Conservation (phyloP, 2,329 filamentous ascomycete genomes). For the Alternaria gaisen region DNA sequence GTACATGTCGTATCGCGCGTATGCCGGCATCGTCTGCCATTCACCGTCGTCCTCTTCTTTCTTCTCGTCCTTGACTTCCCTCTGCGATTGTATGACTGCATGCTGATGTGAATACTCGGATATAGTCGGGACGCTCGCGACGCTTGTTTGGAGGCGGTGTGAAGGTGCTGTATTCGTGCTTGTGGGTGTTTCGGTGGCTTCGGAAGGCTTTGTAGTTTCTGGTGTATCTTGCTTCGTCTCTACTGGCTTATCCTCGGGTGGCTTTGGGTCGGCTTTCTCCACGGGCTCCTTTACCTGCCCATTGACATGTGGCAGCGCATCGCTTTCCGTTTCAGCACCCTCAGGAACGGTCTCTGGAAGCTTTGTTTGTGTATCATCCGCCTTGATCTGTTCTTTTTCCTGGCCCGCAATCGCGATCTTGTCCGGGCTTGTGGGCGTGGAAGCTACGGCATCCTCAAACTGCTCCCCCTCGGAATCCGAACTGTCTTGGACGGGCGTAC, state of each 20-base stretch:
- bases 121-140: slow-evolving; percentile 41
- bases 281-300: slow-evolving; percentile 21
- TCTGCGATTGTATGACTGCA: slow-evolving; percentile 63
- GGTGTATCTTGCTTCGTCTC: slow-evolving; percentile 10
- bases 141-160: slow-evolving; percentile 25
- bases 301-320: slow-evolving; percentile 24
- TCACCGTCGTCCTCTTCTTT: slow-evolving; percentile 71
- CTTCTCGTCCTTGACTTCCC: slow-evolving; percentile 55
- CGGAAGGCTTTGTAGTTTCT: slow-evolving; percentile 1
- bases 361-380: slow-evolving; percentile 12
- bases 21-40: slow-evolving; percentile 97
- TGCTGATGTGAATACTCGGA: slow-evolving; percentile 95
- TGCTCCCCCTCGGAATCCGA: slow-evolving; percentile 38
- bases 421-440: slow-evolving; percentile 35
- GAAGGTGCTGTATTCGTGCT: slow-evolving; percentile 15
- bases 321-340: slow-evolving; percentile 16
- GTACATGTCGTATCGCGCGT: slow-evolving; percentile 92
- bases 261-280: slow-evolving; percentile 18
- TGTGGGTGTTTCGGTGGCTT: slow-evolving; percentile 17
- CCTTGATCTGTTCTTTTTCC: slow-evolving; percentile 24
- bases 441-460: slow-evolving; percentile 40
- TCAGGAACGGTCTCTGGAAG: slow-evolving; percentile 11
- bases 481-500: slow-evolving; percentile 38
- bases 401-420: slow-evolving; percentile 35
- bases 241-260: slow-evolving; percentile 12